Percentiles rank a stretch among this genome's conserved stretches.
These are phyloP conservation scores for Populus hybrid DNA, from an alignment of 441 rosid species.

Conservation along the genomic window DNA sequence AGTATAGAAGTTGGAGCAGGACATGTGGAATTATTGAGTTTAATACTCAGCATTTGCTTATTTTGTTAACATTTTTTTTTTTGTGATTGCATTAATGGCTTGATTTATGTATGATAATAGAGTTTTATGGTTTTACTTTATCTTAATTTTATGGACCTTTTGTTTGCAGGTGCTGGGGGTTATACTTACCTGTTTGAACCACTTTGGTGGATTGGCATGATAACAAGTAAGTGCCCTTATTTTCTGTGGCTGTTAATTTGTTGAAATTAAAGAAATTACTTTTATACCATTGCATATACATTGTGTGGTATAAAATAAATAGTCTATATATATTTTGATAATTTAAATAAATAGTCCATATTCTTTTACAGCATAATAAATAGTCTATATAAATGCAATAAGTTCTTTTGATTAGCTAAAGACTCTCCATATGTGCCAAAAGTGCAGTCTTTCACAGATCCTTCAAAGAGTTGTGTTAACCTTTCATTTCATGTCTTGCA, in stretches of 20 bases:
- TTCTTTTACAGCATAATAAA: background rate
- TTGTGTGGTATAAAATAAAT: background rate
- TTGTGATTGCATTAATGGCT: background rate
- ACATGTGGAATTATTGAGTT: background rate
- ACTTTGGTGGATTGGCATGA: constrained; percentile 58
- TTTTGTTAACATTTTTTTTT: too few relatives aligned
- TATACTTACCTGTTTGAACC: constrained; percentile 48
- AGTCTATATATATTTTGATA: background rate
- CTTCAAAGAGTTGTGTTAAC: constrained; percentile 1
- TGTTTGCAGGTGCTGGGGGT: constrained; percentile 53
- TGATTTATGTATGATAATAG: background rate
- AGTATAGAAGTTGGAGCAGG: background rate
- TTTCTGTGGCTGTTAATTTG: background rate
- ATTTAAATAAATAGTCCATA: background rate
- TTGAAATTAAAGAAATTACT: background rate
- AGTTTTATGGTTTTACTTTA: background rate
- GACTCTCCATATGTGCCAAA: background rate
- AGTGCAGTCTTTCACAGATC: background rate
- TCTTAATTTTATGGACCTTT: constrained; percentile 3
- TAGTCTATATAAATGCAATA: background rate
- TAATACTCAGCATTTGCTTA: background rate
- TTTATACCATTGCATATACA: background rate
- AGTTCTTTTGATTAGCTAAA: background rate
- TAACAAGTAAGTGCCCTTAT: constrained; percentile 35
- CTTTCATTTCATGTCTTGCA: background rate